phyloP scores from a whole-genome alignment of 192 early-diverging fungal genomes.

The Jimgerdemannia flammicorona region DNA sequence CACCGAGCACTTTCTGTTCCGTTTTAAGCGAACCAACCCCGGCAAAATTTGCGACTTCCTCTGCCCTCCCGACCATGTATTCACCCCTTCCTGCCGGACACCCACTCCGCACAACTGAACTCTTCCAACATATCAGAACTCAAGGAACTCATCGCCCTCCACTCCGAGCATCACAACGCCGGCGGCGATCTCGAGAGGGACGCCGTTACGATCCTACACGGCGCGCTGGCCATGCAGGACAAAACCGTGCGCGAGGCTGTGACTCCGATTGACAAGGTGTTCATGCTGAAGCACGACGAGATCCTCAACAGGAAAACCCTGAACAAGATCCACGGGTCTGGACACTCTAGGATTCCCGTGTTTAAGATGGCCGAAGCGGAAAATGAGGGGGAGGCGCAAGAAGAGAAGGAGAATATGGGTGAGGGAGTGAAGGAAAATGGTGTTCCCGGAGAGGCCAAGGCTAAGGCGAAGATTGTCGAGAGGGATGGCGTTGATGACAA shows the following conservation, averaged over 20 bases:
- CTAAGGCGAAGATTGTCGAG: neutral
- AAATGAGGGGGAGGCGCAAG: neutral
- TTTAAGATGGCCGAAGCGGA: slow-evolving; percentile 35
- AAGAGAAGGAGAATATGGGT: neutral
- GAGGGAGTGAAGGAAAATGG: slow-evolving; percentile 3
- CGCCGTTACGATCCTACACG: slow-evolving; percentile 66
- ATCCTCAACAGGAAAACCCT: slow-evolving; percentile 47
- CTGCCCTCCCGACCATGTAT: no score
- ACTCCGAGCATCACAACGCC: slow-evolving; percentile 41
- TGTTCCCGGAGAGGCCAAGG: neutral
- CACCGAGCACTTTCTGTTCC: no score
- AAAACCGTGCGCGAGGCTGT: slow-evolving; percentile 57
- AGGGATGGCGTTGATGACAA: neutral
- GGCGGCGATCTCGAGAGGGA: slow-evolving; percentile 60
- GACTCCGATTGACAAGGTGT: slow-evolving; percentile 57
- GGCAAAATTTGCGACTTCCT: no score
- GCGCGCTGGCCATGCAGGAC: slow-evolving; percentile 61
- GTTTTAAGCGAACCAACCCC: no score
- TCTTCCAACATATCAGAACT: slow-evolving; percentile 33
- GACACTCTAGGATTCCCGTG: slow-evolving; percentile 66
- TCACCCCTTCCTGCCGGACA: no score
- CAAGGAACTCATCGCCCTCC: slow-evolving; percentile 60
- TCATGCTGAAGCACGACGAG: slow-evolving; percentile 48
- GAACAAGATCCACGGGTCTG: slow-evolving; percentile 51
- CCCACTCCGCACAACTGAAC: neutral